Conservation (phyloP, 306 rosid genomes). For the Quercus ilex region DNA sequence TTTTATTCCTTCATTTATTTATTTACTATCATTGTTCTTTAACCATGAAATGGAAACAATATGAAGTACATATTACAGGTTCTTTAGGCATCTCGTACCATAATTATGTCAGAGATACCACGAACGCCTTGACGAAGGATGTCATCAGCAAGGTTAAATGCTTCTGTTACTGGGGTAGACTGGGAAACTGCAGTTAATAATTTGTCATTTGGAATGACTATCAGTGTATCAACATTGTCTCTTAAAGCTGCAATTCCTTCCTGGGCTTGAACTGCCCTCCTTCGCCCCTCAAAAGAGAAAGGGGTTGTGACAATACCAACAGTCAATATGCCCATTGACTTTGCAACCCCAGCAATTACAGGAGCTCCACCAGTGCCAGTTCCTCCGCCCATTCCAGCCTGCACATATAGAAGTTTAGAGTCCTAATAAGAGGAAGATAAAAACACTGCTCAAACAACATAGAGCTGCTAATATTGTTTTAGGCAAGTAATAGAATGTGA, state of each 20-base stretch:
- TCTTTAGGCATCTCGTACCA: conserved; percentile 51
- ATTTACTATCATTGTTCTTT: background rate
- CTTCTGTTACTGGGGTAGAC: conserved; percentile 97
- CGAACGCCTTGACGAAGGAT: conserved; percentile 99
- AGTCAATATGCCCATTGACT: conserved; percentile 95
- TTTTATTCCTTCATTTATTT: background rate
- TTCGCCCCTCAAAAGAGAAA: conserved; percentile 95
- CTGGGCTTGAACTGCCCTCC: conserved; percentile 99
- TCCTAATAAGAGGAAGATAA: conserved; percentile 15
- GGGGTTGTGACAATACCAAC: conserved; percentile 99
- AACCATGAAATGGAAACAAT: background rate
- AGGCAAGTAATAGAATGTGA: background rate
- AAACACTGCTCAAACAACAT: conserved; percentile 1
- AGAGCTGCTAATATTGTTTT: background rate
- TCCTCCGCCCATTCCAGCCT: conserved; percentile 99
- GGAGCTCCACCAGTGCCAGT: conserved; percentile 99
- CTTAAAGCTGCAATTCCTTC: conserved; percentile 99
- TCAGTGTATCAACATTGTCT: conserved; percentile 92
- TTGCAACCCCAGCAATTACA: conserved; percentile 88
- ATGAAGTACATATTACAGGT: conserved; percentile 16
- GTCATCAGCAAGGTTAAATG: conserved; percentile 96
- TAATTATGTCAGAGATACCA: conserved; percentile 97
- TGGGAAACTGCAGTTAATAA: conserved; percentile 92
- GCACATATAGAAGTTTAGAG: conserved; percentile 21
- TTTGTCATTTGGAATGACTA: conserved; percentile 98